These are phyloP conservation scores for Imleria badia DNA, from an alignment of 768 basidiomycete species.

Conservation along the genomic window DNA sequence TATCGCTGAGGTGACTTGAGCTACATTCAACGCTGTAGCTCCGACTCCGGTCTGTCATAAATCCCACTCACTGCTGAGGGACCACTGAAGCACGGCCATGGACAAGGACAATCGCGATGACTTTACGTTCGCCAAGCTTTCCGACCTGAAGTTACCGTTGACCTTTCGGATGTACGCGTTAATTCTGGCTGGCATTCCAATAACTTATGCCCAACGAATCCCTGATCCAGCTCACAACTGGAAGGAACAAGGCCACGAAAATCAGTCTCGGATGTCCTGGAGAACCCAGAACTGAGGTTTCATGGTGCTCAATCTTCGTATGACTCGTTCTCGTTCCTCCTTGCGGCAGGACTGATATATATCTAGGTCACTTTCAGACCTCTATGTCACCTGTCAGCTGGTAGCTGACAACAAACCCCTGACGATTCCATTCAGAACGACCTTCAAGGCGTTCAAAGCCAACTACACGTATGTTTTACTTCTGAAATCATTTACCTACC, in stretches of 20 bases:
- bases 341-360: constrained; percentile 17
- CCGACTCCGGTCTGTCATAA: neutral
- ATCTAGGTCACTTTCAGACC: constrained; percentile 80
- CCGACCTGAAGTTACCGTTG: constrained; percentile 83
- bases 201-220: neutral
- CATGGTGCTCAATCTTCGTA: constrained; percentile 82
- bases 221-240: constrained; percentile 66
- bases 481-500: neutral
- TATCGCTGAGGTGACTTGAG: neutral
- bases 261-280: constrained; percentile 76
- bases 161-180: constrained; percentile 75
- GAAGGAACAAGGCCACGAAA: constrained; percentile 76
- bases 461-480: constrained; percentile 59
- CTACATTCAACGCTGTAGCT: neutral
- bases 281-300: constrained; percentile 79
- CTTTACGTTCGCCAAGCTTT: constrained; percentile 89
- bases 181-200: neutral
- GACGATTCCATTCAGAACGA: constrained; percentile 88
- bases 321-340: constrained; percentile 8
- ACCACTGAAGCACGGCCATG: constrained; percentile 32
- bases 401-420: constrained; percentile 91
- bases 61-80: neutral
- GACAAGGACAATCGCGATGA: constrained; percentile 76
- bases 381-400: constrained; percentile 92
- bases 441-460: constrained; percentile 89